Evolutionary conservation across 2,329 filamentous ascomycete genomes (phyloP).

Genomic region (Penicillium sp.): DNA sequence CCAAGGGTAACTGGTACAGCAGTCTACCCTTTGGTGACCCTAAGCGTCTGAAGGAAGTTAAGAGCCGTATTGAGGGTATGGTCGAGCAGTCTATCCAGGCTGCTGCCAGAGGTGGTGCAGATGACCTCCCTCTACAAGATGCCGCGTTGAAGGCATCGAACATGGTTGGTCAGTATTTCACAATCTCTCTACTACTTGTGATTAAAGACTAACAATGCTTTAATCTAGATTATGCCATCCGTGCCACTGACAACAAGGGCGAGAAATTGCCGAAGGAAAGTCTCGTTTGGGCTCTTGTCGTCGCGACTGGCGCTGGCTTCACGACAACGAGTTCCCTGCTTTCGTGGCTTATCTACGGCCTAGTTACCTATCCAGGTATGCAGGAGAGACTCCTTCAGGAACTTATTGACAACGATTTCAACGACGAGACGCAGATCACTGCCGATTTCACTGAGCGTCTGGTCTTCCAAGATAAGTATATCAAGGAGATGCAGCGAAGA

Average conservation of each 20-base stretch:
- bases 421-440: slow-evolving; percentile 46
- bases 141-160: slow-evolving; percentile 42
- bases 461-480: slow-evolving; percentile 43
- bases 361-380: slow-evolving; percentile 54
- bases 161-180: slow-evolving; percentile 40
- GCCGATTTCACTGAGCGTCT: slow-evolving; percentile 50
- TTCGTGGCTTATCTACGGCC: slow-evolving; percentile 57
- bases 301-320: slow-evolving; percentile 58
- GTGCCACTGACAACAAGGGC: slow-evolving; percentile 55
- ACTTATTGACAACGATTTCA: slow-evolving; percentile 50
- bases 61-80: slow-evolving; percentile 20
- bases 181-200: not conserved
- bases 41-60: slow-evolving; percentile 35
- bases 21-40: slow-evolving; percentile 59
- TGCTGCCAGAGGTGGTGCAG: slow-evolving; percentile 21
- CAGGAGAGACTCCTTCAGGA: slow-evolving; percentile 60
- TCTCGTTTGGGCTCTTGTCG: slow-evolving; percentile 45
- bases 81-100: slow-evolving; percentile 23
- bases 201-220: not conserved
- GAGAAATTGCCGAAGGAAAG: slow-evolving; percentile 50
- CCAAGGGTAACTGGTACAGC: slow-evolving; percentile 56
- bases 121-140: slow-evolving; percentile 37
- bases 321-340: slow-evolving; percentile 59
- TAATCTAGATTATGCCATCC: slow-evolving; percentile 49
- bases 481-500: slow-evolving; percentile 60